Conservation (phyloP, 2,329 filamentous ascomycete genomes). For the Ascocoryne sarcoides region DNA sequence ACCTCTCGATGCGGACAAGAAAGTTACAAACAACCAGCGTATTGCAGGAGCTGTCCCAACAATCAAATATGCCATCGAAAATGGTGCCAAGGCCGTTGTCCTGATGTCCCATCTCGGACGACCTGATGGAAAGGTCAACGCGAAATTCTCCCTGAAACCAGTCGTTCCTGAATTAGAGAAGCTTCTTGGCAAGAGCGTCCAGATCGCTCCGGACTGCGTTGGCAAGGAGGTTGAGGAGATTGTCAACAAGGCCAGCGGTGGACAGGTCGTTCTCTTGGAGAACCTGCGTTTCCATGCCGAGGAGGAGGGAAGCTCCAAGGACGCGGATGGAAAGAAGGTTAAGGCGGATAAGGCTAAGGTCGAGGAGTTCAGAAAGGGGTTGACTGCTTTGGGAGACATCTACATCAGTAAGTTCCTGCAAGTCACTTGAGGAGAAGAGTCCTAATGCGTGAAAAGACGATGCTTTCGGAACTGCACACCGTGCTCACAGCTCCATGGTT, state of each 20-base stretch:
- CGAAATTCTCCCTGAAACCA: slow-evolving; percentile 91
- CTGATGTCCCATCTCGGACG: slow-evolving; percentile 99
- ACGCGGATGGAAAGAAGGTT: slow-evolving; percentile 89
- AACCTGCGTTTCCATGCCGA: slow-evolving; percentile 98
- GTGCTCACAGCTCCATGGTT: slow-evolving; percentile 98
- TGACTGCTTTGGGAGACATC: slow-evolving; percentile 90
- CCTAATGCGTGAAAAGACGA: slow-evolving; percentile 55
- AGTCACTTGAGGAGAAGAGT: not conserved
- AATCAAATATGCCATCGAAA: slow-evolving; percentile 86
- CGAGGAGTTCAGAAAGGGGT: slow-evolving; percentile 84
- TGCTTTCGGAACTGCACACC: slow-evolving; percentile 96
- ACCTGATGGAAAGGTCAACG: slow-evolving; percentile 79
- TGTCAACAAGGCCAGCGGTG: slow-evolving; percentile 72
- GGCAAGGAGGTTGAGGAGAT: slow-evolving; percentile 83
- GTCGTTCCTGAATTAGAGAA: slow-evolving; percentile 89
- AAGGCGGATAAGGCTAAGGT: slow-evolving; percentile 95
- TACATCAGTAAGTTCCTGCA: slow-evolving; percentile 70
- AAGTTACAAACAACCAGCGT: slow-evolving; percentile 96
- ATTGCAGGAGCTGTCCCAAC: slow-evolving; percentile 93
- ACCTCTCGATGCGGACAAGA: slow-evolving; percentile 84
- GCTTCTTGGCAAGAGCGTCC: slow-evolving; percentile 71
- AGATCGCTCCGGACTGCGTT: slow-evolving; percentile 84
- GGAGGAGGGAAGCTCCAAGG: slow-evolving; percentile 95
- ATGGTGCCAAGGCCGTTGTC: slow-evolving; percentile 85
- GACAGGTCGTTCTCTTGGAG: slow-evolving; percentile 84